Base-by-base conservation (phyloP, 345 rosid genomes). In the Acer campestre region DNA sequence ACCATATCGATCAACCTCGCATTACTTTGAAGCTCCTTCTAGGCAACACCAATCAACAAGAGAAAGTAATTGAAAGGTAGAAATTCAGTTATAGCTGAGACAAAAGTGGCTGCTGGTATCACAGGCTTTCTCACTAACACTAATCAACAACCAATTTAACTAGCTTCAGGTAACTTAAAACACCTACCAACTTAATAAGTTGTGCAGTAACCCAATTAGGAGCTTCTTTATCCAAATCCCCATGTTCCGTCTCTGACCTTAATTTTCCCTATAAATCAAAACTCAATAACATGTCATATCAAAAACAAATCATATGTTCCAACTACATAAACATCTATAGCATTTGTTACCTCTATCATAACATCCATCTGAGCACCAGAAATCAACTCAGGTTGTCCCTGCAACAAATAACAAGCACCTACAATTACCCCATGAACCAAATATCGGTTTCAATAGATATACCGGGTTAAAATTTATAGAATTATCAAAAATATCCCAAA, bases 331-430 rank as follows among this genome's bases (percentile, higher is more conserved):
- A 82, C 68, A 29, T 68, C 4, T 61, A 9, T 48, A 31, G 56
- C 73, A 61, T 38, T 53, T n/a, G 69, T 68, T 84, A 95, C 98
- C 95, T 95, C 97, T 49, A 90, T 63, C 94, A 95, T 82, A 74
- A 93, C 78, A 85, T 88, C 93, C 78, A 95, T 73, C 76, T 77
- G 89, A 84, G 95, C 92, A 68, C 92, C 92, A 0, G 92, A 81
- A 83, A 93, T 90, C 89, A 95, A 79, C 90, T 92, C 82, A 22
- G 90, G 92, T 12, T 48, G 80, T 67, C 82, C 94, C 98, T 93
- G 81, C 56, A 79, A 66, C 82, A 40, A 82, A 67, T 38, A 81
- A 49, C 66, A 75, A 83, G 27, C 81, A 72, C 59, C n/a, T 2
- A 70, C 48, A 29, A 63, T 56, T 71, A 68, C 25, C 38, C 51